Evolutionary conservation across 768 basidiomycete species (phyloP).

Genomic region (Calocybe cyanea): DNA sequence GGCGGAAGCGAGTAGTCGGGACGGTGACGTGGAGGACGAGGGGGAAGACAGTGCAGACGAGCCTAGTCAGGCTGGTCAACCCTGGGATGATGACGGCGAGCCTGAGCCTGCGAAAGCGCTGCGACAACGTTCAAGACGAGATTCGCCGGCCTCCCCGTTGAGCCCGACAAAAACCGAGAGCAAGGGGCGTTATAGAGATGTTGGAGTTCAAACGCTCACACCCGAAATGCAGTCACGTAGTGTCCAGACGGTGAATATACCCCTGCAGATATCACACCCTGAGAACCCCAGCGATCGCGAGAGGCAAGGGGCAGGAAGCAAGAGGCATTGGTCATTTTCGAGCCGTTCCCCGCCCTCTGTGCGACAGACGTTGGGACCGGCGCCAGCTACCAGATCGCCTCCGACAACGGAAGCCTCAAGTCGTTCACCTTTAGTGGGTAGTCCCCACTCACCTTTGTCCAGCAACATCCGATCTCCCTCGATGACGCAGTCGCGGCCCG

Average conservation of each 20-base stretch:
- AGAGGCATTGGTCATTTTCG: constrained; percentile 27
- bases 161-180: constrained; percentile 32
- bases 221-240: constrained; percentile 51
- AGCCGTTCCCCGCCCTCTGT: constrained; percentile 19
- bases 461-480: constrained; percentile 9
- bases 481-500: constrained; percentile 20
- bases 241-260: constrained; percentile 49
- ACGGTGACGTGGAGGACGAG: constrained; percentile 81
- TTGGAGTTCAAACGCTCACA: constrained; percentile 68
- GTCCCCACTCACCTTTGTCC: not conserved
- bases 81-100: constrained; percentile 35
- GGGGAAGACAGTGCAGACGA: constrained; percentile 48
- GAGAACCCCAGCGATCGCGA: constrained; percentile 3
- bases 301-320: constrained; percentile 15
- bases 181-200: constrained; percentile 56
- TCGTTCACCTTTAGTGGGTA: too few species aligned
- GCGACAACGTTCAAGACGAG: constrained; percentile 29
- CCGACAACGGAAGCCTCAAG: not conserved
- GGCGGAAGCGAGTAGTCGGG: constrained; percentile 68
- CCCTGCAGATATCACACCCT: constrained; percentile 18
- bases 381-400: constrained; percentile 12
- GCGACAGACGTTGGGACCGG: not conserved
- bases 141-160: constrained; percentile 31
- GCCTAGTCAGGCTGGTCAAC: constrained; percentile 19
- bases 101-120: constrained; percentile 22